These are phyloP conservation scores for Aureobasidium sp. DNA, from an alignment of 2,329 filamentous ascomycete genomes.

Conservation along the genomic window DNA sequence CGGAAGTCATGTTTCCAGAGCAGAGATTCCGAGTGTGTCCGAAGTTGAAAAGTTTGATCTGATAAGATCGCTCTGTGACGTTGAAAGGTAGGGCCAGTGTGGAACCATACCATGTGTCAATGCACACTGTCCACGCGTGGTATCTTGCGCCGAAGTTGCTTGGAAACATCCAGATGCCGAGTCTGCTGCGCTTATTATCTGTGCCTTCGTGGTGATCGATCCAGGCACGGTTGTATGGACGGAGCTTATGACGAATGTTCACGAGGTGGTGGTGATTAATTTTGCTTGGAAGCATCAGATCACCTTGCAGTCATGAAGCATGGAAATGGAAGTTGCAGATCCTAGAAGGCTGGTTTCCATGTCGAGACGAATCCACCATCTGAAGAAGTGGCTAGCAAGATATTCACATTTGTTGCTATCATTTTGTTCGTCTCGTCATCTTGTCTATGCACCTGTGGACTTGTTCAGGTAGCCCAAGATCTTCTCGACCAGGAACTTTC, in stretches of 20 bases:
- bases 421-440: neutral
- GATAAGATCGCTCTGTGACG: neutral
- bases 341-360: neutral
- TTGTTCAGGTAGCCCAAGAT: slow-evolving; percentile 19
- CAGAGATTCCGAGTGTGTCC: neutral
- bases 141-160: no score
- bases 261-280: neutral
- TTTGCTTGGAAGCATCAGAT: neutral
- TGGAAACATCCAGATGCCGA: no score
- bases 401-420: neutral
- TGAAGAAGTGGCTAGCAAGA: neutral
- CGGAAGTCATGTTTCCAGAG: neutral
- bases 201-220: neutral
- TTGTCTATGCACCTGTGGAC: neutral
- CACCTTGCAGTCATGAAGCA: neutral
- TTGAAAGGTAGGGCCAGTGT: neutral
- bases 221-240: neutral
- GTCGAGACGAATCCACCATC: neutral
- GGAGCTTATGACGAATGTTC: neutral
- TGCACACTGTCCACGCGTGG: neutral
- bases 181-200: no score
- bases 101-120: neutral
- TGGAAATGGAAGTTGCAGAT: neutral
- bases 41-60: slow-evolving; percentile 3
- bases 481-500: slow-evolving; percentile 22